A percentile compares a stretch with the other conserved stretches of the same genome.
Conservation (phyloP, 208 protist species). For the Leishmania major region DNA sequence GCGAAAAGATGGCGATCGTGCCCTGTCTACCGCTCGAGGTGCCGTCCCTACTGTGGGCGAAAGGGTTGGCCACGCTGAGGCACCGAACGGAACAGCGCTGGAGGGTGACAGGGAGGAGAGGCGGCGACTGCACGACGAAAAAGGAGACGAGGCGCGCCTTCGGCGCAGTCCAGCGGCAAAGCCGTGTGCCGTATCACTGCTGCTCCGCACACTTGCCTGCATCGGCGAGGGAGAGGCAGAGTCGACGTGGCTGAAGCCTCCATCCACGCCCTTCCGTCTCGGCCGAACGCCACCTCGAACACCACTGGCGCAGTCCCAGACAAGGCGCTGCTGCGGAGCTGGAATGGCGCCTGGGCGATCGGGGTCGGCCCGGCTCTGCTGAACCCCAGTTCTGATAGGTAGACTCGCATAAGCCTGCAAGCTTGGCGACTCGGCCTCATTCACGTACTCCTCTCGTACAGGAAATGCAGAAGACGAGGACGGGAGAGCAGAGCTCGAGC, state of each 20-base stretch:
- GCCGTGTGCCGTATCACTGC: not conserved
- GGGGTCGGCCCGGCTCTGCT: slow-evolving; percentile 5
- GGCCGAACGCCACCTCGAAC: not conserved
- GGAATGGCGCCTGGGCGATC: slow-evolving; percentile 23
- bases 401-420: not conserved
- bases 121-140: not conserved
- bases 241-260: not conserved
- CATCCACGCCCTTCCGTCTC: not conserved
- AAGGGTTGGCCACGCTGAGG: not conserved
- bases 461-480: not conserved
- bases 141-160: not conserved
- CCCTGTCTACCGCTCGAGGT: not conserved
- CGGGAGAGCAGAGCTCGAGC: not conserved
- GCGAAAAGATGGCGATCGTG: not conserved
- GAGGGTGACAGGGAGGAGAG: not conserved
- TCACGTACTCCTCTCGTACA: not conserved
- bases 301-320: slow-evolving; percentile 14
- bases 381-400: slow-evolving; percentile 6
- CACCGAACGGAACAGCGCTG: not conserved
- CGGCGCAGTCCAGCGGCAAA: not conserved
- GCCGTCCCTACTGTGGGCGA: not conserved
- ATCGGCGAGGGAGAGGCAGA: not conserved
- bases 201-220: not conserved
- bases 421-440: not conserved
- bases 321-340: slow-evolving; percentile 29